Percentiles rank a stretch among this genome's conserved stretches.
Conservation (phyloP, 768 basidiomycete species). For the Lactifluus echinatus region DNA sequence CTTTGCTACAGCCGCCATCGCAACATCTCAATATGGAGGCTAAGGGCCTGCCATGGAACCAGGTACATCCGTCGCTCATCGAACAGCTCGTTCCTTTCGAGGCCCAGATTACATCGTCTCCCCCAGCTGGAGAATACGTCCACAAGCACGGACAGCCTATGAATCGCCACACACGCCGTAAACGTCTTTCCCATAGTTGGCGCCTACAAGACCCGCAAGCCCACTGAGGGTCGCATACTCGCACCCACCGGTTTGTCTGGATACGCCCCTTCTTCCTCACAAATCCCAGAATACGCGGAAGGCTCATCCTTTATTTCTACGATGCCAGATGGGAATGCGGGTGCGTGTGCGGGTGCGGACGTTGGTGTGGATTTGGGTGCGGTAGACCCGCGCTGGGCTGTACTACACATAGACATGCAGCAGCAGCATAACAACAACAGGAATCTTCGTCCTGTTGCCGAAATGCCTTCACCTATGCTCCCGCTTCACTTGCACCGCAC, state of each 20-base stretch:
- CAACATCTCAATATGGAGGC: neutral
- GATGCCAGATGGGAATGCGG: neutral
- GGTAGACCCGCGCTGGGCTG: neutral
- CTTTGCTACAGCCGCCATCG: neutral
- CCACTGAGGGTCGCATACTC: neutral
- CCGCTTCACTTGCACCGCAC: too few species aligned
- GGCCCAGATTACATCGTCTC: conserved; percentile 22
- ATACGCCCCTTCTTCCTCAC: neutral
- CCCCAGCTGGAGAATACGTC: conserved; percentile 17
- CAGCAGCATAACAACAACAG: too few species aligned
- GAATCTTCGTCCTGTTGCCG: too few species aligned
- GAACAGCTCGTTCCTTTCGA: conserved; percentile 28
- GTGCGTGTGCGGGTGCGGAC: too few species aligned
- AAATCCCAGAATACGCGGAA: neutral
- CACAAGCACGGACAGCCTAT: neutral
- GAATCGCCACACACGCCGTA: neutral
- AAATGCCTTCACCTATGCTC: too few species aligned
- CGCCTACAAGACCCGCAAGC: neutral
- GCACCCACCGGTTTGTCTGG: neutral
- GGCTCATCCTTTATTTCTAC: neutral
- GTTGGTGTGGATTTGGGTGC: too few species aligned
- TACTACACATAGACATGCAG: neutral
- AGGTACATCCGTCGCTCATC: conserved; percentile 28
- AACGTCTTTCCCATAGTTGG: neutral
- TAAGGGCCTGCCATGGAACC: conserved; percentile 2